Percentiles rank a stretch among this genome's conserved stretches.
Conservation (phyloP, 495 filamentous ascomycete genomes). For the Geopyxis carbonaria region DNA sequence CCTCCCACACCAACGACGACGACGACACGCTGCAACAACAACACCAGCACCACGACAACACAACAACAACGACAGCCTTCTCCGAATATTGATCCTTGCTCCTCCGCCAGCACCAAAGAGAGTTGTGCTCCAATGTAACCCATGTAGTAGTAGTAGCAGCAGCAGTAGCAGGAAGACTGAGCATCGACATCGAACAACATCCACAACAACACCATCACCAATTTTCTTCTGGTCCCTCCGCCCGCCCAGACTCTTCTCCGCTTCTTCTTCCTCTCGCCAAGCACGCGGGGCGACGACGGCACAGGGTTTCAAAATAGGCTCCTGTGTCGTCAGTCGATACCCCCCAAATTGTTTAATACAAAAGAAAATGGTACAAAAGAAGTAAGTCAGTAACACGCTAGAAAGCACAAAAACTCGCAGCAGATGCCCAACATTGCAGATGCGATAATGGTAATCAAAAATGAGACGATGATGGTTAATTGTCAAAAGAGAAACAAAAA, state of each 20-base stretch:
- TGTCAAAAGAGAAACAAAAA: conserved; percentile 4
- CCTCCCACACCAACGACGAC: neutral
- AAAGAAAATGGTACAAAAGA: conserved; percentile 11
- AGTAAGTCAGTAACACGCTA: conserved; percentile 11
- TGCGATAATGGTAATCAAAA: conserved; percentile 8
- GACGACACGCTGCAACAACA: conserved; percentile 1
- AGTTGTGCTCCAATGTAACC: conserved; percentile 3
- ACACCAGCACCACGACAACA: conserved; percentile 1
- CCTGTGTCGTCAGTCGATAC: no score
- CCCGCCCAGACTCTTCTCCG: neutral
- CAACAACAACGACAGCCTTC: conserved; percentile 1
- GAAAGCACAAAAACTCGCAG: conserved; percentile 2
- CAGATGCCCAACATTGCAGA: conserved; percentile 5
- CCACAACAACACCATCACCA: no score
- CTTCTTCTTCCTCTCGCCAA: neutral
- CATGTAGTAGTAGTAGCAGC: no score
- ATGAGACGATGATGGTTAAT: neutral
- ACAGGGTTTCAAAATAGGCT: conserved; percentile 5
- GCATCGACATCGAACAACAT: no score
- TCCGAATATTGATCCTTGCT: conserved; percentile 4
- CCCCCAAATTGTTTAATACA: conserved; percentile 10
- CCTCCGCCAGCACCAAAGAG: neutral
- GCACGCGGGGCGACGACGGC: neutral
- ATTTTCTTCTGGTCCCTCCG: neutral
- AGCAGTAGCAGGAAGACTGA: no score